These are phyloP conservation scores for Odontarrhena argentea DNA, from an alignment of 345 rosid genomes.

Conservation along the genomic window DNA sequence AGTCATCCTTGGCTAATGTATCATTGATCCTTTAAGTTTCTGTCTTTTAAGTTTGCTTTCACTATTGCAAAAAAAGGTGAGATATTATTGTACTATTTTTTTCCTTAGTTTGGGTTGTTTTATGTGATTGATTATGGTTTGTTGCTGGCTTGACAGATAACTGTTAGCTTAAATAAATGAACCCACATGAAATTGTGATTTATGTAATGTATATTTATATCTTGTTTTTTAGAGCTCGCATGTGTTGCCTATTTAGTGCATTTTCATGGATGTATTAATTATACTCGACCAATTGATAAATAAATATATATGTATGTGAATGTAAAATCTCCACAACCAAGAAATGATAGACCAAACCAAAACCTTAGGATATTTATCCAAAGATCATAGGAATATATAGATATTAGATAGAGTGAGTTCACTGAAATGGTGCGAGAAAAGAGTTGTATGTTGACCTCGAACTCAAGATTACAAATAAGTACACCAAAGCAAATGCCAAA, in stretches of 20 bases:
- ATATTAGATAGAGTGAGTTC: no score
- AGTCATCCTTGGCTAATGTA: slow-evolving; percentile 82
- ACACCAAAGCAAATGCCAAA: no score
- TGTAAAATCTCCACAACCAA: no score
- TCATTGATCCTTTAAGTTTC: slow-evolving; percentile 10
- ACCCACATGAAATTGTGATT: slow-evolving; percentile 19
- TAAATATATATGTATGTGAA: no score
- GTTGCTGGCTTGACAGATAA: slow-evolving; percentile 3
- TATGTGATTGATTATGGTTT: slow-evolving; percentile 11
- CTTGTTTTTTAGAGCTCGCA: background rate
- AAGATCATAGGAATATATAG: no score
- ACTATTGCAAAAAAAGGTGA: slow-evolving; percentile 14
- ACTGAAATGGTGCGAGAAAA: no score
- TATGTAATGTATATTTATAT: slow-evolving; percentile 1
- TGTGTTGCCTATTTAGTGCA: background rate
- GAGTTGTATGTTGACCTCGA: no score
- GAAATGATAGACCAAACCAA: no score
- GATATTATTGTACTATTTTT: slow-evolving; percentile 5
- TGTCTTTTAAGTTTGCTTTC: slow-evolving; percentile 3
- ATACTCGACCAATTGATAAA: no score
- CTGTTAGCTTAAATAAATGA: slow-evolving; percentile 7
- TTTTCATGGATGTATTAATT: background rate
- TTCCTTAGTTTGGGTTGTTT: background rate
- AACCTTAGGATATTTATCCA: no score
- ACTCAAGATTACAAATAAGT: no score